These are phyloP conservation scores for Theileria annulata DNA, from an alignment of 169 alveolate genomes.

Conservation along the genomic window DNA sequence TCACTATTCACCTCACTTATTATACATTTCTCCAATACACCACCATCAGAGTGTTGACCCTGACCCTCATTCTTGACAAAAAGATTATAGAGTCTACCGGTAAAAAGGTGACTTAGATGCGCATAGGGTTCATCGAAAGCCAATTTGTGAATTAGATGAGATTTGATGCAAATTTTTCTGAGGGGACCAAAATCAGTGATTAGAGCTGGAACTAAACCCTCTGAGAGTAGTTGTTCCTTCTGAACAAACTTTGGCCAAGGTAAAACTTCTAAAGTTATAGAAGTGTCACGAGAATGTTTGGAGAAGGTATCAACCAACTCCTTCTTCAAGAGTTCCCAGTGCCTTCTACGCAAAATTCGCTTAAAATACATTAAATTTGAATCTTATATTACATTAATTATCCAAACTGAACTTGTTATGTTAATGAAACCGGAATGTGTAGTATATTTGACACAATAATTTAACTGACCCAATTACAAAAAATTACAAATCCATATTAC, in stretches of 20 bases:
- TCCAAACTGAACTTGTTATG: not conserved
- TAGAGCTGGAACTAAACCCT: slow-evolving; percentile 72
- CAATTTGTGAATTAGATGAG: slow-evolving; percentile 60
- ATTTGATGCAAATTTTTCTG: slow-evolving; percentile 65
- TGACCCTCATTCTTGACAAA: slow-evolving; percentile 33
- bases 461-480: not conserved
- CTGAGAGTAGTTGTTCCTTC: slow-evolving; percentile 57
- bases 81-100: slow-evolving; percentile 77
- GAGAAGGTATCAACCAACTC: slow-evolving; percentile 47
- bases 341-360: slow-evolving; percentile 34
- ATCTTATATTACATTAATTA: not conserved
- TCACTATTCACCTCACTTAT: slow-evolving; percentile 77
- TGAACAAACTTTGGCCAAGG: slow-evolving; percentile 64
- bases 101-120: slow-evolving; percentile 78
- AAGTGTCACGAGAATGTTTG: slow-evolving; percentile 41
- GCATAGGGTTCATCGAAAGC: slow-evolving; percentile 85
- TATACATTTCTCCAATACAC: slow-evolving; percentile 67
- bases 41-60: not conserved
- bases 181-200: slow-evolving; percentile 69
- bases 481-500: too few relatives aligned
- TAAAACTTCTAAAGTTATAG: slow-evolving; percentile 42
- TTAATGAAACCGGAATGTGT: slow-evolving; percentile 2
- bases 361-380: slow-evolving; percentile 49
- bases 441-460: not conserved
- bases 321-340: slow-evolving; percentile 55